These are phyloP conservation scores for Ramularia collo-cygni DNA, from an alignment of 2,329 filamentous ascomycete genomes.

Conservation along the genomic window DNA sequence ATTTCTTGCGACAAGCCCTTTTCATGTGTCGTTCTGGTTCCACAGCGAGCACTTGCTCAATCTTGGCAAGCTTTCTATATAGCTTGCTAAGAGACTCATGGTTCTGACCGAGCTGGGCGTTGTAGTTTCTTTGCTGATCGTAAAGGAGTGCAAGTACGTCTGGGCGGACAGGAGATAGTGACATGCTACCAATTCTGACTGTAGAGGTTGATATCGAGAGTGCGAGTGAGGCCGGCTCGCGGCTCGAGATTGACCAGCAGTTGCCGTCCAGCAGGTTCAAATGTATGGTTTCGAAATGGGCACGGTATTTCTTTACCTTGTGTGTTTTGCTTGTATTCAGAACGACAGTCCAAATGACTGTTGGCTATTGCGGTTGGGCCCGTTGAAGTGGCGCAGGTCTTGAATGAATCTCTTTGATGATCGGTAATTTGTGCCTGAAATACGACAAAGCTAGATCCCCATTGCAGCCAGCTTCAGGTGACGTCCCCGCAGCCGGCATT, in stretches of 20 bases:
- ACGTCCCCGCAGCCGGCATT: no score
- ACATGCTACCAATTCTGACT: slow-evolving; percentile 9
- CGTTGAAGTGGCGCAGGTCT: slow-evolving; percentile 16
- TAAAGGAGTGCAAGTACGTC: slow-evolving; percentile 22
- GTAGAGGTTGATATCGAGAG: background rate
- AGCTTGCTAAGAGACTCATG: slow-evolving; percentile 24
- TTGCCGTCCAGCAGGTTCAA: background rate
- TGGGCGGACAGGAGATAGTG: slow-evolving; percentile 8
- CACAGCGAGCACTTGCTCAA: slow-evolving; percentile 18
- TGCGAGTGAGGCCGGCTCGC: slow-evolving; percentile 23
- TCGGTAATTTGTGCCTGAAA: slow-evolving; percentile 18
- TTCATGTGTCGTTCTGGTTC: slow-evolving; percentile 18
- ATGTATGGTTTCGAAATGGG: slow-evolving; percentile 6
- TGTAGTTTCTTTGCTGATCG: slow-evolving; percentile 23
- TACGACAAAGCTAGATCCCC: slow-evolving; percentile 20
- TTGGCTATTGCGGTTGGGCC: slow-evolving; percentile 13
- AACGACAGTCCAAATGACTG: slow-evolving; percentile 12
- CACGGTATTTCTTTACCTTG: slow-evolving; percentile 3
- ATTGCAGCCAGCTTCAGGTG: no score
- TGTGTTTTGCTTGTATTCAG: slow-evolving; percentile 15
- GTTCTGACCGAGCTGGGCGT: slow-evolving; percentile 21
- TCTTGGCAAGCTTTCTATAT: slow-evolving; percentile 23
- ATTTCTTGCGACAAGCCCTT: slow-evolving; percentile 24
- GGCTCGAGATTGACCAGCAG: slow-evolving; percentile 7
- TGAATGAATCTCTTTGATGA: slow-evolving; percentile 21